Percentiles rank a stretch among this genome's conserved stretches.
phyloP scores from a whole-genome alignment of 78 protist genomes.

The Guillardia theta region DNA sequence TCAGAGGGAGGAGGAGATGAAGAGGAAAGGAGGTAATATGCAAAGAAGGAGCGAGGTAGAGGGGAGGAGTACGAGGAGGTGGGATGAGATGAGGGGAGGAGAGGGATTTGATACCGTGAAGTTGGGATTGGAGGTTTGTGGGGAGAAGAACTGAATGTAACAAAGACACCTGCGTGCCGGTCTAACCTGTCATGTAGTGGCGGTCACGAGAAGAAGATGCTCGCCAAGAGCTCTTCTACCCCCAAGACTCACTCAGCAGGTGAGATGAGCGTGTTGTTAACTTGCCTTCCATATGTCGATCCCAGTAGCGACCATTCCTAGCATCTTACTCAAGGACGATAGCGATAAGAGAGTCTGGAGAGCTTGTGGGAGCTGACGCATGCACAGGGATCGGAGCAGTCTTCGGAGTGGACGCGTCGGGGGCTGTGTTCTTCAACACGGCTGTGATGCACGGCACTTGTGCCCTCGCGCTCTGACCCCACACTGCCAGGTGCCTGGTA shows the following conservation, averaged over 20 bases:
- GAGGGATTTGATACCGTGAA: too few relatives aligned
- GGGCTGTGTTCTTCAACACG: conserved; percentile 1
- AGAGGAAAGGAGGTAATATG: too few relatives aligned
- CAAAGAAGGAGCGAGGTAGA: too few relatives aligned
- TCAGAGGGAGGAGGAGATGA: too few relatives aligned
- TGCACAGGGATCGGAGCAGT: not conserved
- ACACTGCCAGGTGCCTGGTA: not conserved
- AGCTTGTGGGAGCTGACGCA: not conserved
- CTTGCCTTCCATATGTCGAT: not conserved
- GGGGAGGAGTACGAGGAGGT: too few relatives aligned
- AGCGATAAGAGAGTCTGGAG: too few relatives aligned
- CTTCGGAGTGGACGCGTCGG: not conserved
- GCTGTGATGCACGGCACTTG: not conserved
- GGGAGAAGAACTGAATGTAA: too few relatives aligned
- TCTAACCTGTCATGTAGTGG: too few relatives aligned
- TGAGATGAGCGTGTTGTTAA: not conserved
- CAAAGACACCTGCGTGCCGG: too few relatives aligned
- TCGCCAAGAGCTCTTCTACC: not conserved
- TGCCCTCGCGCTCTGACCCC: not conserved
- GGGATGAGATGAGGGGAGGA: too few relatives aligned
- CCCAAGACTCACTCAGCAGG: not conserved
- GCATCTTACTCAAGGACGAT: not conserved
- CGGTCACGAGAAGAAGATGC: not conserved
- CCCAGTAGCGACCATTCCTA: not conserved
- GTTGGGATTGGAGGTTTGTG: too few relatives aligned